Conservation (phyloP, 495 filamentous ascomycete genomes). For the Daldinia decipiens region DNA sequence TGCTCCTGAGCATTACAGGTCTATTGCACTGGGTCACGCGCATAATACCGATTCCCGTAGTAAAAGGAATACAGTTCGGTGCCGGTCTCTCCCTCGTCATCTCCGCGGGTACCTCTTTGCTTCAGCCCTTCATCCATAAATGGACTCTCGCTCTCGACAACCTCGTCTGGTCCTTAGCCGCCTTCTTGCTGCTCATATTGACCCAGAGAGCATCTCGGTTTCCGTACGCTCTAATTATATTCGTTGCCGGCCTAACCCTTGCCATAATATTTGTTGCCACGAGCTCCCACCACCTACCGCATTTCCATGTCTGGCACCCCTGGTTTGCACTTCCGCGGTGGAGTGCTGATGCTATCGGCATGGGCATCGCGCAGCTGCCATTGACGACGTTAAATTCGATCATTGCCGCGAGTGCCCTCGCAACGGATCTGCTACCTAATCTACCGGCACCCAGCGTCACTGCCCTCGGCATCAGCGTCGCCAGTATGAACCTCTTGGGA, state of each 20-base stretch:
- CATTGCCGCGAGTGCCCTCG: conserved; percentile 81
- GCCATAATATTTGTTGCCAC: conserved; percentile 56
- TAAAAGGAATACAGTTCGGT: conserved; percentile 94
- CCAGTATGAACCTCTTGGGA: conserved; percentile 80
- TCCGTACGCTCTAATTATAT: conserved; percentile 80
- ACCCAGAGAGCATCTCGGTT: conserved; percentile 68
- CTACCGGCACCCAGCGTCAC: conserved; percentile 73
- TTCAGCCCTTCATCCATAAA: conserved; percentile 61
- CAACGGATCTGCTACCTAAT: conserved; percentile 76
- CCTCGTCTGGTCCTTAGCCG: conserved; percentile 73
- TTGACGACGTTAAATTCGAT: conserved; percentile 92
- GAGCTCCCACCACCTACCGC: conserved; percentile 50
- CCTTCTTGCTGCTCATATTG: conserved; percentile 73
- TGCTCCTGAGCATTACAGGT: conserved; percentile 80
- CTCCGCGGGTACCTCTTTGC: conserved; percentile 72
- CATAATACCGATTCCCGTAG: conserved; percentile 82
- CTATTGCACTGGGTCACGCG: conserved; percentile 73
- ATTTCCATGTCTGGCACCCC: conserved; percentile 63
- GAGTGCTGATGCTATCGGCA: conserved; percentile 56
- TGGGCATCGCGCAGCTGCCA: conserved; percentile 83
- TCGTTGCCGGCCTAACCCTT: conserved; percentile 70
- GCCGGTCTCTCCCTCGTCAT: conserved; percentile 84
- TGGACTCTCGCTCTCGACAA: conserved; percentile 75
- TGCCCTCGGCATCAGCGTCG: conserved; percentile 80
- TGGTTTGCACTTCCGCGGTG: conserved; percentile 55